Percentiles rank a stretch among this genome's conserved stretches.
Conservation (phyloP, 2,329 filamentous ascomycete species). For the Daldinia sp. region DNA sequence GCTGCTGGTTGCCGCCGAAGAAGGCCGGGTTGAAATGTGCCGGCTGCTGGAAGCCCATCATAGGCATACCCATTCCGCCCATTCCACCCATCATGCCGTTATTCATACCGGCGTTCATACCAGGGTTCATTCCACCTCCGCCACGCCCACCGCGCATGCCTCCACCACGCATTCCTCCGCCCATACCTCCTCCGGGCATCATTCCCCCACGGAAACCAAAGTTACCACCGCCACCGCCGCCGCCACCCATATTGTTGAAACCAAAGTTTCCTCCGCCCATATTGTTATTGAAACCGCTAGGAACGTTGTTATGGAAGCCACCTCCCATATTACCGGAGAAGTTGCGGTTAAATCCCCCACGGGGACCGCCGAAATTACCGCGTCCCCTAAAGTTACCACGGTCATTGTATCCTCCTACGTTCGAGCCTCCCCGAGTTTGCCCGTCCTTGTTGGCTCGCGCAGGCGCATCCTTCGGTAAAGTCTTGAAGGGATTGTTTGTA, state of each 20-base stretch:
- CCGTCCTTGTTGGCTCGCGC: slow-evolving; percentile 73
- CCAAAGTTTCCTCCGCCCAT: slow-evolving; percentile 51
- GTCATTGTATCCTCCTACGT: slow-evolving; percentile 64
- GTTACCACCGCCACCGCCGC: slow-evolving; percentile 45
- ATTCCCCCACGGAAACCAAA: slow-evolving; percentile 52
- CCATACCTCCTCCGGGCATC: slow-evolving; percentile 51
- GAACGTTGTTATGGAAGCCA: slow-evolving; percentile 49
- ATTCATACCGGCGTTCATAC: slow-evolving; percentile 50
- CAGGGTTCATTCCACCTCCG: slow-evolving; percentile 45
- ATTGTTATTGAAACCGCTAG: slow-evolving; percentile 49
- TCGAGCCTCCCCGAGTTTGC: slow-evolving; percentile 64
- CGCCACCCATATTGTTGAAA: slow-evolving; percentile 48
- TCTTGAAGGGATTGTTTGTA: slow-evolving; percentile 87
- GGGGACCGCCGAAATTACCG: slow-evolving; percentile 49
- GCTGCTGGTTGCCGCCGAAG: slow-evolving; percentile 52
- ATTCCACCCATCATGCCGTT: slow-evolving; percentile 51
- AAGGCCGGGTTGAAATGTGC: slow-evolving; percentile 52
- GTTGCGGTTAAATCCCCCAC: slow-evolving; percentile 52
- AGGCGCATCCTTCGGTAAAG: slow-evolving; percentile 88
- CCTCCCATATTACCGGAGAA: slow-evolving; percentile 49
- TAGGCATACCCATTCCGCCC: slow-evolving; percentile 47
- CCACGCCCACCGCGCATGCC: slow-evolving; percentile 52
- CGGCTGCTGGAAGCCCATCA: slow-evolving; percentile 52
- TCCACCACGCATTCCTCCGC: slow-evolving; percentile 49
- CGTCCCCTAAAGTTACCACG: slow-evolving; percentile 51